These are phyloP conservation scores for Apophysomyces ossiformis DNA, from an alignment of 371 early-diverging fungal genomes.

Conservation along the genomic window DNA sequence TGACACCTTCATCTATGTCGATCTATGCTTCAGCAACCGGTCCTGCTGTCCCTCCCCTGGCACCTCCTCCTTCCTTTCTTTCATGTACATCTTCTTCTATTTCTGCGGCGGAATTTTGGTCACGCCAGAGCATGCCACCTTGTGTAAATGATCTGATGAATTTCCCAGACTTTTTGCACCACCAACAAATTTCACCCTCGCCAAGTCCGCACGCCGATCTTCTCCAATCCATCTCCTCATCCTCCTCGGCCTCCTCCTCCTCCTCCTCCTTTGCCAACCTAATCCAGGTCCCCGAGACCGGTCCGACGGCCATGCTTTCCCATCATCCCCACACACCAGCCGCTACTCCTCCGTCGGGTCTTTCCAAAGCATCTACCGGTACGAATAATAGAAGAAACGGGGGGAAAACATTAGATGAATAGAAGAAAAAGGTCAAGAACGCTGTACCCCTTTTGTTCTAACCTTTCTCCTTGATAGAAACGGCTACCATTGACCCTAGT, in stretches of 20 bases:
- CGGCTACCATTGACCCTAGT: not conserved
- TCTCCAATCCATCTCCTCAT: not conserved
- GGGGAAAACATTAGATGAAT: not conserved
- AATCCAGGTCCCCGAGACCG: not conserved
- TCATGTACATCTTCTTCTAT: not conserved
- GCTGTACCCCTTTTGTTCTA: too few relatives aligned
- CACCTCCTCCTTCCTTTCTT: not conserved
- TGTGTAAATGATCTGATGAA: conserved; percentile 4
- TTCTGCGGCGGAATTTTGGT: not conserved
- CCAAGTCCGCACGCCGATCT: conserved; percentile 7
- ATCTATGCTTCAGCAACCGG: not conserved
- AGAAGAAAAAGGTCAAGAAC: too few relatives aligned
- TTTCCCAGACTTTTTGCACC: conserved; percentile 3
- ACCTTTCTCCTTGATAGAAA: not conserved
- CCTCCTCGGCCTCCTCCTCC: too few relatives aligned
- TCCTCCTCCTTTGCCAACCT: not conserved
- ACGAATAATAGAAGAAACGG: not conserved
- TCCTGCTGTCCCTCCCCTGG: not conserved
- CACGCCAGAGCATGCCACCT: conserved; percentile 12
- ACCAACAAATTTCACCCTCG: not conserved
- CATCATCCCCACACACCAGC: conserved; percentile 6
- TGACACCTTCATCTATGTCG: not conserved
- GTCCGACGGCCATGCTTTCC: conserved; percentile 12
- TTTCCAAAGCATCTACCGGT: not conserved
- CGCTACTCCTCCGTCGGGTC: not conserved